phyloP scores from a whole-genome alignment of 805 yeast genomes.

The Candida argentea region DNA sequence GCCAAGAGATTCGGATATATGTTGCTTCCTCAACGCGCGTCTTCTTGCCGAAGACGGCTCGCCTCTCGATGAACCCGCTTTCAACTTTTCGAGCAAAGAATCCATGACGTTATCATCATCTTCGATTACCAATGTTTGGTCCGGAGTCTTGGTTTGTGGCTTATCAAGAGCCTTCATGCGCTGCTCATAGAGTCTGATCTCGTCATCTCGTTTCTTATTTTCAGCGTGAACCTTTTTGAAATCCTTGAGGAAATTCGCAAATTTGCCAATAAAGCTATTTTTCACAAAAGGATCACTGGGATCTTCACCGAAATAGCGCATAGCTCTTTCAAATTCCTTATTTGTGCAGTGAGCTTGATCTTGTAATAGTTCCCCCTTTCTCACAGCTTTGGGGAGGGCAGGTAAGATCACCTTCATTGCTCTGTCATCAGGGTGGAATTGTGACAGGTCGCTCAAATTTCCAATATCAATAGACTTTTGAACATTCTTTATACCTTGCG shows the following conservation, averaged over 20 bases:
- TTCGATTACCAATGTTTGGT: constrained; percentile 19
- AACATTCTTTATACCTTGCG: constrained; percentile 40
- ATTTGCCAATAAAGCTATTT: constrained; percentile 52
- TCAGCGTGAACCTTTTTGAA: constrained; percentile 58
- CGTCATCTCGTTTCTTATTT: constrained; percentile 59
- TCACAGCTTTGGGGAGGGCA: constrained; percentile 43
- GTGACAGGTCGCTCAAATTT: constrained; percentile 49
- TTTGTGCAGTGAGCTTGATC: constrained; percentile 43
- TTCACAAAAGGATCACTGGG: constrained; percentile 43
- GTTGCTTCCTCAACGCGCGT: constrained; percentile 65
- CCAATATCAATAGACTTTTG: constrained; percentile 50
- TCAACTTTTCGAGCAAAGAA: constrained; percentile 70
- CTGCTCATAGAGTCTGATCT: constrained; percentile 59
- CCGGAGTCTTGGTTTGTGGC: constrained; percentile 20
- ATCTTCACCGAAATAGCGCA: constrained; percentile 69
- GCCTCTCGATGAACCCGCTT: constrained; percentile 70
- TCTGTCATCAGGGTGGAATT: constrained; percentile 58
- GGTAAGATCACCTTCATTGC: constrained; percentile 46
- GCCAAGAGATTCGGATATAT: constrained; percentile 37
- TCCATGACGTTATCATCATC: constrained; percentile 65
- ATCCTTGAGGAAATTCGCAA: constrained; percentile 48
- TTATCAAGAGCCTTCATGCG: constrained; percentile 55
- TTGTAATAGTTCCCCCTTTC: constrained; percentile 38
- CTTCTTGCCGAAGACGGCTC: constrained; percentile 76
- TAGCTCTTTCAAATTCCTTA: constrained; percentile 43